phyloP scores from a whole-genome alignment of 257 asterid species.

The Rubia yunnanensis region DNA sequence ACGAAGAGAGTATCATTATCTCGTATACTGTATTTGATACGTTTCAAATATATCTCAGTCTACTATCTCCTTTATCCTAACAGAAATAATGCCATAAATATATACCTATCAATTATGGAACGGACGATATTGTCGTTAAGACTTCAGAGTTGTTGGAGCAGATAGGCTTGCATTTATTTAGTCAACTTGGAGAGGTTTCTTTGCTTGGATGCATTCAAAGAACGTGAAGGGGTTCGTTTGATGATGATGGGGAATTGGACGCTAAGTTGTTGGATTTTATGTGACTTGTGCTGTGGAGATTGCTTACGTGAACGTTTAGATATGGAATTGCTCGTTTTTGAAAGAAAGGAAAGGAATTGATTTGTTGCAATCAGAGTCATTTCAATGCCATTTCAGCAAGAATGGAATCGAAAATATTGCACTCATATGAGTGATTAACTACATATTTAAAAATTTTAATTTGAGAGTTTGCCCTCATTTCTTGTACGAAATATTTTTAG shows the following conservation, averaged over 20 bases:
- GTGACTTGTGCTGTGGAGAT: not conserved
- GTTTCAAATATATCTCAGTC: too few relatives aligned
- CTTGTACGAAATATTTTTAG: too few relatives aligned
- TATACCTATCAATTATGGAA: not conserved
- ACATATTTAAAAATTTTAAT: too few relatives aligned
- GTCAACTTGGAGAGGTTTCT: not conserved
- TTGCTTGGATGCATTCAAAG: not conserved
- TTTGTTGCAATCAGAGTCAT: not conserved
- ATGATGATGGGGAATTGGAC: constrained; percentile 4
- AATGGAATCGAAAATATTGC: not conserved
- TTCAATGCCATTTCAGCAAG: not conserved
- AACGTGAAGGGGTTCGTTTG: not conserved
- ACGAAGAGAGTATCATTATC: too few relatives aligned
- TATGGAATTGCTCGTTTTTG: not conserved
- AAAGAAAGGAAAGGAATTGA: constrained; percentile 2
- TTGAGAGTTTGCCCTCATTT: too few relatives aligned
- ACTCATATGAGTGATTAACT: too few relatives aligned
- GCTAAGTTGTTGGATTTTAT: not conserved
- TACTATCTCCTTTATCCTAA: too few relatives aligned
- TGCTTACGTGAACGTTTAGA: not conserved
- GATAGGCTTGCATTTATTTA: not conserved
- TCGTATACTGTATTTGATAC: too few relatives aligned
- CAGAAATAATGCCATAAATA: too few relatives aligned
- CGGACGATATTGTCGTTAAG: not conserved
- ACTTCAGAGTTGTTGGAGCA: not conserved